Conservation (phyloP, 2,329 filamentous ascomycete genomes). For the Penicillium sclerotiorum region DNA sequence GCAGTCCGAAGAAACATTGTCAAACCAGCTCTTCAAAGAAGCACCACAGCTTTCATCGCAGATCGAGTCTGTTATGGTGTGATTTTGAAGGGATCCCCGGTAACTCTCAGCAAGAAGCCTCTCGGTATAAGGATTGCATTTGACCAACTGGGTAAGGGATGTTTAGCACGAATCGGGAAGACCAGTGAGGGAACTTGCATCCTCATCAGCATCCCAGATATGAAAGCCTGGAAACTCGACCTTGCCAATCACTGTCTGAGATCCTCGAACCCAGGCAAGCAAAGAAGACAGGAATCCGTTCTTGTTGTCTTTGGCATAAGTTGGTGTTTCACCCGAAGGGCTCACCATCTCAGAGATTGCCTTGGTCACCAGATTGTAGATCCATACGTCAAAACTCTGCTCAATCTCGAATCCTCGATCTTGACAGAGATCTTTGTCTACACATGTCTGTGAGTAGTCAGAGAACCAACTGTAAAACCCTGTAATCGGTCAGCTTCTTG, state of each 20-base stretch:
- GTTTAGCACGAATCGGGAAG: conserved; percentile 12
- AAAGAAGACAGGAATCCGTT: conserved; percentile 27
- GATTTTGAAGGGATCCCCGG: conserved; percentile 10
- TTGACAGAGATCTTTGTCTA: conserved; percentile 54
- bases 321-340: conserved; percentile 13
- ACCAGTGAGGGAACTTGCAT: neutral
- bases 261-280: conserved; percentile 21
- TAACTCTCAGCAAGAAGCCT: neutral
- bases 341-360: conserved; percentile 24
- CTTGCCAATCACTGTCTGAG: conserved; percentile 11
- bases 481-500: no score
- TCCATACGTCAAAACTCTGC: conserved; percentile 21
- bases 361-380: conserved; percentile 29
- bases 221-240: conserved; percentile 15
- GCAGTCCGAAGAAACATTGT: neutral
- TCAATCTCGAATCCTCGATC: conserved; percentile 20
- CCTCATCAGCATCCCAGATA: conserved; percentile 5
- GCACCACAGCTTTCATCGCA: conserved; percentile 12
- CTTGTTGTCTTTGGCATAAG: conserved; percentile 14
- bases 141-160: conserved; percentile 7
- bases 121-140: conserved; percentile 7
- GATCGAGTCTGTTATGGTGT: conserved; percentile 15
- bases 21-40: neutral
- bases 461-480: conserved; percentile 68
- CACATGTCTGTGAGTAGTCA: conserved; percentile 57